Evolutionary conservation across 2,329 filamentous ascomycete species (phyloP), one percentile per base, ranked within the genome.

Genomic region (Colletotrichum ledebouriae): DNA sequence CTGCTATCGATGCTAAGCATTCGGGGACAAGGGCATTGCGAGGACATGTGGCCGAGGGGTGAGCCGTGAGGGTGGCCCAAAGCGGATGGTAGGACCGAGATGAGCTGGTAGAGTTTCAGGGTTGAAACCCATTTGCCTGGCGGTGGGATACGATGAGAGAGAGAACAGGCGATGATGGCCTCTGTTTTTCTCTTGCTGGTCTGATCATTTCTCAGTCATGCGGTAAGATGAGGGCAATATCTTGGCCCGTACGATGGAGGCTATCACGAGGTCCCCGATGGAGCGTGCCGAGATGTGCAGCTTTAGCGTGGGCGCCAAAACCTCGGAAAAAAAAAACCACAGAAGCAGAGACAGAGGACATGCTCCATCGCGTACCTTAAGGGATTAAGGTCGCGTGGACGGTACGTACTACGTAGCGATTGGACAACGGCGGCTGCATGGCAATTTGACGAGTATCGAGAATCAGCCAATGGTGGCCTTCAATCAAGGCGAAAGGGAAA

Each of bases 81-180:
- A 65, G 50, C 39, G 65, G 65, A 49, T 25, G 60, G 17, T 55
- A 46, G 41, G 52, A 41, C 65, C 65, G 65, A 68, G 61, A 68
- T 65, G 65, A 68, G 65, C 39, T 15, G 41, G 65, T 63, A 44
- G 65, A 68, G 65, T 68, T 59, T 68, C 65, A 68, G 65, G 61
- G 65, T 68, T 68, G 65, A 68, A 68, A 68, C 65, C 61, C 61
- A 59, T 63, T 13, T 53, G 53, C 33, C 13, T 60, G 53, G 47
- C 63, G 55, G 58, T 57, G 60, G 29, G 53, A 59, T 59, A 37
- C 61, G 65, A 55, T 59, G 61, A 44, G 61, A 55, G 25, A 25
- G 25, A 25, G 4, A 25, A 61, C 60, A 33, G 53, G 37, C 13
- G 33, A 13, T 22, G 29, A 10, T 25, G 4, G 37, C 11, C 37